Percentiles rank a stretch among this genome's conserved stretches.
phyloP scores from a whole-genome alignment of 1,139 yeast species.

The Suhomyces terraborum region DNA sequence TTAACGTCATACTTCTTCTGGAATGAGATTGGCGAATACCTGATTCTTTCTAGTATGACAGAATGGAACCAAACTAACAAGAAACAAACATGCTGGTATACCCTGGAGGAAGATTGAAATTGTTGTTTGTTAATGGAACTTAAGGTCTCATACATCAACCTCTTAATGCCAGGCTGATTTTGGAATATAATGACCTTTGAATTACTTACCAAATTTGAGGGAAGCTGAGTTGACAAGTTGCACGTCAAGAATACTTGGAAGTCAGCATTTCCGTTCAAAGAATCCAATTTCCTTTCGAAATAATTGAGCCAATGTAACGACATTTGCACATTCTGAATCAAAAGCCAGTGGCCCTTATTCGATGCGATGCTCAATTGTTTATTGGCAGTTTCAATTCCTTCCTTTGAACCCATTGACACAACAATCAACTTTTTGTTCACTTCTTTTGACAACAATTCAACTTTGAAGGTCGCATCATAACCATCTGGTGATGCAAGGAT shows the following conservation, averaged over 20 bases:
- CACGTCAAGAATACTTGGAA: constrained; percentile 66
- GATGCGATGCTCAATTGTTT: constrained; percentile 50
- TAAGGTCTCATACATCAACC: constrained; percentile 47
- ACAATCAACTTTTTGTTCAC: constrained; percentile 32
- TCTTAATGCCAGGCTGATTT: constrained; percentile 60
- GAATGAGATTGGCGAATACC: constrained; percentile 68
- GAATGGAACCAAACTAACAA: constrained; percentile 73
- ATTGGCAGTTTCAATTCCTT: constrained; percentile 61
- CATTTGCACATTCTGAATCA: constrained; percentile 79
- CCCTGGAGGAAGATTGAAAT: constrained; percentile 37
- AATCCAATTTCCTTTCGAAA: constrained; percentile 49
- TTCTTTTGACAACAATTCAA: constrained; percentile 46
- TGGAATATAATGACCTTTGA: constrained; percentile 62
- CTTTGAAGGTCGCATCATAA: constrained; percentile 63
- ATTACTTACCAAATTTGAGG: constrained; percentile 53
- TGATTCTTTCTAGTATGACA: constrained; percentile 56
- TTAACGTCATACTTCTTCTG: constrained; percentile 64
- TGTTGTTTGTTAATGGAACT: constrained; percentile 26
- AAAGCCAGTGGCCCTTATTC: constrained; percentile 61
- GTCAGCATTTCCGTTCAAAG: constrained; percentile 17
- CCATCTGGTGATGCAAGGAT: constrained; percentile 64
- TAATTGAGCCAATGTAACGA: constrained; percentile 63
- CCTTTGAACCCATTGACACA: constrained; percentile 77
- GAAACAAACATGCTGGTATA: constrained; percentile 52
- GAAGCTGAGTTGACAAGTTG: constrained; percentile 50